Evolutionary conservation across 306 rosid genomes (phyloP).

Genomic region (Castanea sativa): DNA sequence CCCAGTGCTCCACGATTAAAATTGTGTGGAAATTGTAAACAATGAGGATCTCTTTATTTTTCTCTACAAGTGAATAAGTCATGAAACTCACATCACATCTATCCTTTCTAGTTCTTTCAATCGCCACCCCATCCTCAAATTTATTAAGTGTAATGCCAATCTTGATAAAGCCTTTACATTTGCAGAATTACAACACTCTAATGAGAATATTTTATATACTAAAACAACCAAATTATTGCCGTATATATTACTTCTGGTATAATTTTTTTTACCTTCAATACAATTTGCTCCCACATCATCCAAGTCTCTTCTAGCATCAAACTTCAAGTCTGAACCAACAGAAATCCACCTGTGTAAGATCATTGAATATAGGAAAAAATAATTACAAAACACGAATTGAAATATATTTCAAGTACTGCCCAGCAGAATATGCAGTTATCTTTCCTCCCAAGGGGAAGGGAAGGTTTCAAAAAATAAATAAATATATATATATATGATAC

Average conservation of each 20-base stretch:
- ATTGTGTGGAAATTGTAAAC: no score
- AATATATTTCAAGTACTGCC: not conserved
- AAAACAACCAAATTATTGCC: not conserved
- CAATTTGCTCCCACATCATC: constrained; percentile 83
- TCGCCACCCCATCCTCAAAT: not conserved
- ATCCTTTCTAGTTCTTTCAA: not conserved
- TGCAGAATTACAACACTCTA: not conserved
- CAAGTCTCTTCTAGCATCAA: constrained; percentile 97
- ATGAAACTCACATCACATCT: not conserved
- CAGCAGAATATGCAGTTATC: not conserved
- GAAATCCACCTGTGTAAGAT: constrained; percentile 93
- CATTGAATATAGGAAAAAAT: constrained; percentile 29
- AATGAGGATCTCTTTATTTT: no score
- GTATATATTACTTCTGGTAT: not conserved
- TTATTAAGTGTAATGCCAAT: not conserved
- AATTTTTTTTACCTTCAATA: constrained; percentile 54
- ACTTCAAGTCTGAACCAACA: constrained; percentile 99
- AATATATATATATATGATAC: not conserved
- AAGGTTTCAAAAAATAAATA: not conserved
- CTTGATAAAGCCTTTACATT: not conserved
- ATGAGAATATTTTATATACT: not conserved
- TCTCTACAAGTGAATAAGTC: not conserved
- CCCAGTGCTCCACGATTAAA: not conserved
- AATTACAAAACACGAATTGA: constrained; percentile 33
- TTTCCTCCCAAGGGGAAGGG: not conserved